Base-by-base conservation (phyloP, 2,329 filamentous ascomycete genomes). In the Colletotrichum lupini region DNA sequence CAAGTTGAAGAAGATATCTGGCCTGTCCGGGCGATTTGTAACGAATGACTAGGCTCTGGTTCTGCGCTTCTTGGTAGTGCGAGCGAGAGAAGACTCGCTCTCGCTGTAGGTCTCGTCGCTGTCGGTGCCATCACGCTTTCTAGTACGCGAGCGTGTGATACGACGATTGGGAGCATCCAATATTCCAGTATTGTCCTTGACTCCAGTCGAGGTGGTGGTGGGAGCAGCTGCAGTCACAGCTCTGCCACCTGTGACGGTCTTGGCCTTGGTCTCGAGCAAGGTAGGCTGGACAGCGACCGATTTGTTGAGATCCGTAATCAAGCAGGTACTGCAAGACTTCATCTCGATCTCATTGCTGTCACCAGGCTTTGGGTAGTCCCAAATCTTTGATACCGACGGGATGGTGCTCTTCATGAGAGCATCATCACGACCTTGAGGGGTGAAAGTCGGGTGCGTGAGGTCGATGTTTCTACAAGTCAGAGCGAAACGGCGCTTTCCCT, bases 391-490 rank as follows among this genome's bases (percentile, higher is more conserved):
- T 11, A 74, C 30, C 11, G 28, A 11, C 1, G 84, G 84, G n/a
- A 86, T 74, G 0, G 75, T 75, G 4, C 82, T 83, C 46, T 82
- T 82, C 11, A 74, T 30, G 1, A 68, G 59, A 1, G 82, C 80
- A 14, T 80, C 75, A 1, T 72, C 67, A 4, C 77, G 76, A 26
- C 81, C 78, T 1, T 76, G 74, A 16, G 42, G 42, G 19, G 42
- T 79, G 75, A 0, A 76, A 69, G 0, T 76, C 77, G 64, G 90
- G 83, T 42, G 83, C 4, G 83, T 80, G 0, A 83, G 83, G 22
- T 85, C 82, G 24, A 92, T 86, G 49, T 86, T 85, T 2, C 90
- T 84, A 71, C 86, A 87, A 0, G 90, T 92, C 60, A 92, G 76
- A 0, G 89, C 89, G 78, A 90, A 91, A 2, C 89, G 83, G 55